phyloP scores from a whole-genome alignment of 225 moss, liverwort and hornwort species.

The Bryoerythrophyllum caledonicum region DNA sequence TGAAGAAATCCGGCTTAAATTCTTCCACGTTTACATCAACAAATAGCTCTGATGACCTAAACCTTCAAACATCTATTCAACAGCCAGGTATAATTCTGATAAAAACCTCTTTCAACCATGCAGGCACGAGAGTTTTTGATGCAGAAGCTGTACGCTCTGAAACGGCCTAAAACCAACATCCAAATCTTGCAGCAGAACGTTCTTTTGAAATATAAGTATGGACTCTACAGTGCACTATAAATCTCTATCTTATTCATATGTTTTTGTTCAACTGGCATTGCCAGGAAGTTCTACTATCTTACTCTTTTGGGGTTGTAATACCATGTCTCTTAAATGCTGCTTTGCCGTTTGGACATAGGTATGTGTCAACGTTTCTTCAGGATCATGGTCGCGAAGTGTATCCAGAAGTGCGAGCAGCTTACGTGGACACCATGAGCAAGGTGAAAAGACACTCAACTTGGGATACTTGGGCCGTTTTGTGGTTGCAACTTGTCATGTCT shows the following conservation, averaged over 20 bases:
- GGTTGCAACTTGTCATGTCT: background rate
- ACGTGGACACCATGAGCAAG: conserved; percentile 99
- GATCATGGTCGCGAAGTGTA: conserved; percentile 96
- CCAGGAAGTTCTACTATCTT: conserved; percentile 5
- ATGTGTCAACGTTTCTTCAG: conserved; percentile 86
- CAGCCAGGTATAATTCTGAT: conserved; percentile 2
- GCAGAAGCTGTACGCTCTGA: conserved; percentile 91
- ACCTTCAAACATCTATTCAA: conserved; percentile 7
- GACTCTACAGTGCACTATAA: background rate
- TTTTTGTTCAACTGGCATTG: conserved; percentile 5
- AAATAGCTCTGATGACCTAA: conserved; percentile 13
- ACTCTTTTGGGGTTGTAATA: background rate
- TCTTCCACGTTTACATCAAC: background rate
- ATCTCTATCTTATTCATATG: background rate
- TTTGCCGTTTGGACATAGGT: conserved; percentile 46
- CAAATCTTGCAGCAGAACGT: conserved; percentile 99
- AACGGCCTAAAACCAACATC: conserved; percentile 99
- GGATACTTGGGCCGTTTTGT: background rate
- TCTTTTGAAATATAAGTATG: conserved; percentile 94
- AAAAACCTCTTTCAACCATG: conserved; percentile 19
- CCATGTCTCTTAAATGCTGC: conserved; percentile 3
- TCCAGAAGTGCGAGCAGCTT: conserved; percentile 93
- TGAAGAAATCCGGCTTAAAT: conserved; percentile 11
- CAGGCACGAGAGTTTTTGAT: conserved; percentile 96
- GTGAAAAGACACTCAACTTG: conserved; percentile 34